Percentiles rank a stretch among this genome's conserved stretches.
phyloP scores from a whole-genome alignment of 192 early-diverging fungal species.

The Rhizophlyctis rosea region DNA sequence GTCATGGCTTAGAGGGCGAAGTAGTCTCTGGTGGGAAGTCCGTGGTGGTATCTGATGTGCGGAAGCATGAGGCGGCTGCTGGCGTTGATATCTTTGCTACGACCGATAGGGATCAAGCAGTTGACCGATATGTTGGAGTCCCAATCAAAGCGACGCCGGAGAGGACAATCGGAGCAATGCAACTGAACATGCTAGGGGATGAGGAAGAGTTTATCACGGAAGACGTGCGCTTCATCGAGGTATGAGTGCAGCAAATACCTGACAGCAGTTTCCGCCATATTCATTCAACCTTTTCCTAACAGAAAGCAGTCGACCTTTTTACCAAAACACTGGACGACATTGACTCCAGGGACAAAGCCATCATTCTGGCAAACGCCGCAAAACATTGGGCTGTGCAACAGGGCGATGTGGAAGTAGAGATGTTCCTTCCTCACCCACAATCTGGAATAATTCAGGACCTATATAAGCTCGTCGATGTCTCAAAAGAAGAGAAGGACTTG shows the following conservation, averaged over 20 bases:
- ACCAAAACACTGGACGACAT: constrained; percentile 20
- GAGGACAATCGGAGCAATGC: constrained; percentile 26
- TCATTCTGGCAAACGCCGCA: constrained; percentile 28
- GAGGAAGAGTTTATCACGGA: constrained; percentile 23
- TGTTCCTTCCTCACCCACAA: constrained; percentile 17
- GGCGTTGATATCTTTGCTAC: constrained; percentile 4
- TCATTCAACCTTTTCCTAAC: not conserved
- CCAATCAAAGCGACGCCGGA: constrained; percentile 16
- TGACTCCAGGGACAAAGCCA: constrained; percentile 23
- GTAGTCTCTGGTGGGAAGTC: not conserved
- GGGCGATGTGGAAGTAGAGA: constrained; percentile 23
- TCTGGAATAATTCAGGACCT: not conserved
- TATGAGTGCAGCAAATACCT: constrained; percentile 3
- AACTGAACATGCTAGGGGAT: constrained; percentile 20
- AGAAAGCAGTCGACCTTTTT: constrained; percentile 19
- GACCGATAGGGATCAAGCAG: not conserved
- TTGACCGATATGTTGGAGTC: constrained; percentile 25
- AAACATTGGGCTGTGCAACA: constrained; percentile 10
- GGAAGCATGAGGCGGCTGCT: not conserved
- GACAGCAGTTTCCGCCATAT: not conserved
- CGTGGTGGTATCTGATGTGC: not conserved
- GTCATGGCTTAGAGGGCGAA: not conserved
- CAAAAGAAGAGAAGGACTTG: not conserved
- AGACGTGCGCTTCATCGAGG: constrained; percentile 36
- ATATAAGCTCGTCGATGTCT: not conserved